Conservation (phyloP, 768 basidiomycete genomes). For the Lactarius vividus region DNA sequence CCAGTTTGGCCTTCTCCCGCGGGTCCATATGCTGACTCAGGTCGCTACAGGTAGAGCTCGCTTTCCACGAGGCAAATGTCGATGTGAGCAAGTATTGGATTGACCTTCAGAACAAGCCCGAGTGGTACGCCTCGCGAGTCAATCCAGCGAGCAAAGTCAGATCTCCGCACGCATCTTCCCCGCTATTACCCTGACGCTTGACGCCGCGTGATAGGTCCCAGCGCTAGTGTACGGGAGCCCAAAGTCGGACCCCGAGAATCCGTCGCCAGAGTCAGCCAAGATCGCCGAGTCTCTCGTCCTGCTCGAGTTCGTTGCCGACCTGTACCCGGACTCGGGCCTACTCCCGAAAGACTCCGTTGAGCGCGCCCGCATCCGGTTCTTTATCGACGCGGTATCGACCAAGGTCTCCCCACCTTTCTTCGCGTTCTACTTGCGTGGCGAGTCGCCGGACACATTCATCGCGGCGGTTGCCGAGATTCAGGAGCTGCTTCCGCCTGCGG, state of each 20-base stretch:
- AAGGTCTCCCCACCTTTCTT: slow-evolving; percentile 40
- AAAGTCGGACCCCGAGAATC: slow-evolving; percentile 45
- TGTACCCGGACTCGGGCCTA: slow-evolving; percentile 44
- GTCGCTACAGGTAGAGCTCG: slow-evolving; percentile 50
- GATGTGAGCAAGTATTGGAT: slow-evolving; percentile 51
- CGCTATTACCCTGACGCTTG: not conserved
- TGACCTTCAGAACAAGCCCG: slow-evolving; percentile 59
- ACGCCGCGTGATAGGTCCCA: slow-evolving; percentile 42
- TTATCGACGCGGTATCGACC: slow-evolving; percentile 49
- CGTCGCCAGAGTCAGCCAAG: slow-evolving; percentile 54
- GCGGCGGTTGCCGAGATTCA: slow-evolving; percentile 48
- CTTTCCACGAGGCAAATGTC: slow-evolving; percentile 52
- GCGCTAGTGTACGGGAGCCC: slow-evolving; percentile 61
- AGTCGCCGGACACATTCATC: slow-evolving; percentile 42
- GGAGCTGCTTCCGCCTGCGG: slow-evolving; percentile 43
- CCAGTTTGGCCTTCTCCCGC: no score
- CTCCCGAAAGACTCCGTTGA: slow-evolving; percentile 52
- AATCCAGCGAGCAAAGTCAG: slow-evolving; percentile 61
- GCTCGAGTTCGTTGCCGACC: slow-evolving; percentile 59
- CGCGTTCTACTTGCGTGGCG: slow-evolving; percentile 35
- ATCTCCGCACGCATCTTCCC: not conserved
- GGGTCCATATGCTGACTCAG: not conserved
- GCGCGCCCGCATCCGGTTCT: slow-evolving; percentile 56
- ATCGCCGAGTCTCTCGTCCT: slow-evolving; percentile 59
- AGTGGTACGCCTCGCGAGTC: slow-evolving; percentile 60